phyloP scores from a whole-genome alignment of 1,139 yeast genomes.

The Hanseniaspora uvarum region DNA sequence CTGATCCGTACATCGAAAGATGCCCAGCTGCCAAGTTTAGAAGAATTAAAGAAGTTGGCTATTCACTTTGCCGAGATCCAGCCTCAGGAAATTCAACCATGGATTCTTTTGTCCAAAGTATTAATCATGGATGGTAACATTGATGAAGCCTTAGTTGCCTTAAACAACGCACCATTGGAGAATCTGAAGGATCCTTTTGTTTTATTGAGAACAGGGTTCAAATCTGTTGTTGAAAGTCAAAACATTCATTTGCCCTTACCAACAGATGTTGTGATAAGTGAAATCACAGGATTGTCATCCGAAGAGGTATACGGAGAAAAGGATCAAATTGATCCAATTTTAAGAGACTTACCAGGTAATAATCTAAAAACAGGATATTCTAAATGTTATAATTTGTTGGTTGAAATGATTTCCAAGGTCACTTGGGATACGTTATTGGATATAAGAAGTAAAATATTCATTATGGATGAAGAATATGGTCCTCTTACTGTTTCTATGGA shows the following conservation, averaged over 20 bases:
- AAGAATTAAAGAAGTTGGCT: not conserved
- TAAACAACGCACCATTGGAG: slow-evolving; percentile 93
- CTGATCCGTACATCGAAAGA: slow-evolving; percentile 73
- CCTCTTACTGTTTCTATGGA: slow-evolving; percentile 36
- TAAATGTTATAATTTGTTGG: slow-evolving; percentile 71
- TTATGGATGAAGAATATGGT: slow-evolving; percentile 88
- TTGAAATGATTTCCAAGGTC: slow-evolving; percentile 61
- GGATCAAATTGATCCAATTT: slow-evolving; percentile 53
- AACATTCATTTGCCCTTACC: slow-evolving; percentile 80
- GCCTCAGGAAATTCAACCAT: slow-evolving; percentile 87
- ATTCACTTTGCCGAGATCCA: slow-evolving; percentile 30
- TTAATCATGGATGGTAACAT: slow-evolving; percentile 70
- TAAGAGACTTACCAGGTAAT: slow-evolving; percentile 73
- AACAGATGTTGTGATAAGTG: slow-evolving; percentile 55
- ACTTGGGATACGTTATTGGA: slow-evolving; percentile 88
- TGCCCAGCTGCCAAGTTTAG: not conserved
- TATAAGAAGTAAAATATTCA: slow-evolving; percentile 80
- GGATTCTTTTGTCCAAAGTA: slow-evolving; percentile 70
- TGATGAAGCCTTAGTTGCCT: slow-evolving; percentile 72
- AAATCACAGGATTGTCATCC: slow-evolving; percentile 43
- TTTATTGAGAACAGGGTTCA: slow-evolving; percentile 29
- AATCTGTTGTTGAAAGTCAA: not conserved
- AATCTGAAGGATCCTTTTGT: slow-evolving; percentile 70
- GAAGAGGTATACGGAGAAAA: slow-evolving; percentile 50
- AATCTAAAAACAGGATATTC: slow-evolving; percentile 77